Conservation (phyloP, 108 stramenopile genomes). For the Chaetoceros tenuissimus region DNA sequence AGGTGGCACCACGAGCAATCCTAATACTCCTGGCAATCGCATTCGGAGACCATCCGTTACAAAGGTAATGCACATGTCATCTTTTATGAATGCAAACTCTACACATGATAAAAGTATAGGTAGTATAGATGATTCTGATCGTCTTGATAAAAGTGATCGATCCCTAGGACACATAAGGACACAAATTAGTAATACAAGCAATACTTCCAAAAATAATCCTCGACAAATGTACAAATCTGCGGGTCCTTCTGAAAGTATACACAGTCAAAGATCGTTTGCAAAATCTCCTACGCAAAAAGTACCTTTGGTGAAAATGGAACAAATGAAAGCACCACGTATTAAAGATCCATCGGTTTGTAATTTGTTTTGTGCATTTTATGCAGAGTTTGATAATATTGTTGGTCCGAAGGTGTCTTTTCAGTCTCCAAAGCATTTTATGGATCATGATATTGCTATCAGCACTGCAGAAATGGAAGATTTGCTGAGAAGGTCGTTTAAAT, state of each 20-base stretch:
- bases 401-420: constrained; percentile 67
- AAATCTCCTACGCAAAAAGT: neutral
- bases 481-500: constrained; percentile 42
- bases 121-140: neutral
- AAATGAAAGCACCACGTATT: neutral
- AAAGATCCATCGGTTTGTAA: constrained; percentile 48
- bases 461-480: constrained; percentile 45
- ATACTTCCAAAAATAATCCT: neutral
- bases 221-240: neutral
- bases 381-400: constrained; percentile 80
- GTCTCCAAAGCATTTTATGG: constrained; percentile 62
- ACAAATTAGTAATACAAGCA: neutral
- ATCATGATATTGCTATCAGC: constrained; percentile 43
- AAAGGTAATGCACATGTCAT: too few relatives aligned
- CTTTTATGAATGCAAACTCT: too few relatives aligned
- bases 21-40: too few relatives aligned
- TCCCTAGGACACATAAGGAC: neutral
- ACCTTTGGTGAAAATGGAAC: neutral
- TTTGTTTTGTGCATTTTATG: constrained; percentile 71
- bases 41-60: too few relatives aligned
- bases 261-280: neutral
- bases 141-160: neutral
- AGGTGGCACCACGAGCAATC: too few relatives aligned
- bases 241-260: neutral
- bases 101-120: too few relatives aligned